Conservation (phyloP, 768 basidiomycete genomes). For the Podaxis pistillaris region DNA sequence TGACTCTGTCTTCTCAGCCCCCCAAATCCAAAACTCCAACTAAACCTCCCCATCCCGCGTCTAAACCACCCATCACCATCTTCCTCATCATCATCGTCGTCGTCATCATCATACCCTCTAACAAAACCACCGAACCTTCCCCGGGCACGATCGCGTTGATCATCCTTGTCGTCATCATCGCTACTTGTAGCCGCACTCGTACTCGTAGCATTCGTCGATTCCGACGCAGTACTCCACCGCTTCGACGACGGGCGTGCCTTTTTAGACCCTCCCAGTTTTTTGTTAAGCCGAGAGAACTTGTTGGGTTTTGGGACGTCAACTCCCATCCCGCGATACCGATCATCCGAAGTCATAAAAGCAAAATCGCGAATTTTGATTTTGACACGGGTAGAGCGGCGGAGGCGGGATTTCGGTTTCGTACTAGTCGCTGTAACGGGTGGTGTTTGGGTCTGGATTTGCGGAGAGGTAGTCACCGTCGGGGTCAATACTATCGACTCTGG, state of each 20-base stretch:
- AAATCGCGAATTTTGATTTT: slow-evolving; percentile 44
- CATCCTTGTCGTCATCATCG: slow-evolving; percentile 24
- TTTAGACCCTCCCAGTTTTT: slow-evolving; percentile 14
- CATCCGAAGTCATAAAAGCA: slow-evolving; percentile 32
- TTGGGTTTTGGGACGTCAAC: slow-evolving; percentile 40
- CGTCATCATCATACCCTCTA: slow-evolving; percentile 17
- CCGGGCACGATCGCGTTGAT: slow-evolving; percentile 19
- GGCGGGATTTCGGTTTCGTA: background rate
- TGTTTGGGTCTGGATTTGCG: slow-evolving; percentile 6
- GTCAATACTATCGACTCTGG: background rate
- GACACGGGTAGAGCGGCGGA: background rate
- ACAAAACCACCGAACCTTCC: slow-evolving; percentile 5
- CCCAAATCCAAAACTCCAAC: slow-evolving; percentile 21
- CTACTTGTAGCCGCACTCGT: background rate
- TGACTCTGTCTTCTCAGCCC: slow-evolving; percentile 7
- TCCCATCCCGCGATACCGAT: slow-evolving; percentile 38
- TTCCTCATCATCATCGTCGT: slow-evolving; percentile 24
- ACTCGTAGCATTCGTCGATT: background rate
- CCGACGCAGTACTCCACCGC: slow-evolving; percentile 8
- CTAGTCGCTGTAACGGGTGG: background rate
- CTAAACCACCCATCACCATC: slow-evolving; percentile 29
- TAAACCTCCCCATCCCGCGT: slow-evolving; percentile 27
- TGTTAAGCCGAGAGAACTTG: slow-evolving; percentile 31
- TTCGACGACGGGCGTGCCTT: slow-evolving; percentile 10
- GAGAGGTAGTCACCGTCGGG: background rate